Conservation (phyloP, 2,329 filamentous ascomycete genomes). For the Hypoxylon sp. region DNA sequence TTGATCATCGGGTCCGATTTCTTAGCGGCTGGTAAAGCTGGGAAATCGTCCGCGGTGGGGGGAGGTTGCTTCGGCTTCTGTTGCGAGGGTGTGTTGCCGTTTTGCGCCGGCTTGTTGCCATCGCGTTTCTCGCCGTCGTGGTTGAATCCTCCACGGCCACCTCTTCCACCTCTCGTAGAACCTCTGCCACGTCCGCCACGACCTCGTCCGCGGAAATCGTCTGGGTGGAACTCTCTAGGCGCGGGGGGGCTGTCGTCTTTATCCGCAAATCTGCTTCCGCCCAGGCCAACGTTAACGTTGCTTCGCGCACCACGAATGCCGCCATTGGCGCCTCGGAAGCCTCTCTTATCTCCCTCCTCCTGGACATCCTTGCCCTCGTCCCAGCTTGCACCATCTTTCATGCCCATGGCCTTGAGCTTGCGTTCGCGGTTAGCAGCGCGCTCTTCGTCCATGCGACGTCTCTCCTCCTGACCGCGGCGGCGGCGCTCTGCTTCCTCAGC, state of each 20-base stretch:
- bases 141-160: conserved; percentile 44
- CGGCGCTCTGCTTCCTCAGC: conserved; percentile 62
- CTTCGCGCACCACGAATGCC: conserved; percentile 52
- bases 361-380: conserved; percentile 64
- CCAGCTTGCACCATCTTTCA: conserved; percentile 62
- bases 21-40: conserved; percentile 48
- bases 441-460: conserved; percentile 64
- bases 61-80: conserved; percentile 44
- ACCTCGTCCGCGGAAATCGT: conserved; percentile 48
- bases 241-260: conserved; percentile 46
- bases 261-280: conserved; percentile 54
- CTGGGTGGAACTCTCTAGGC: conserved; percentile 41
- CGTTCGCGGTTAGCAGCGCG: conserved; percentile 67
- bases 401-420: conserved; percentile 66
- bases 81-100: conserved; percentile 32
- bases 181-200: conserved; percentile 45
- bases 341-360: conserved; percentile 52
- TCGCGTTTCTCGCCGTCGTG: conserved; percentile 33
- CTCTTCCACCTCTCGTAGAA: conserved; percentile 37
- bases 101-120: conserved; percentile 26
- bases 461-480: conserved; percentile 60
- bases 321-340: conserved; percentile 52
- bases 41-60: conserved; percentile 51
- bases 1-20: conserved; percentile 43
- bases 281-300: conserved; percentile 46